These are phyloP conservation scores for Centella asiatica DNA, from an alignment of 129 eudicot species.

Conservation along the genomic window DNA sequence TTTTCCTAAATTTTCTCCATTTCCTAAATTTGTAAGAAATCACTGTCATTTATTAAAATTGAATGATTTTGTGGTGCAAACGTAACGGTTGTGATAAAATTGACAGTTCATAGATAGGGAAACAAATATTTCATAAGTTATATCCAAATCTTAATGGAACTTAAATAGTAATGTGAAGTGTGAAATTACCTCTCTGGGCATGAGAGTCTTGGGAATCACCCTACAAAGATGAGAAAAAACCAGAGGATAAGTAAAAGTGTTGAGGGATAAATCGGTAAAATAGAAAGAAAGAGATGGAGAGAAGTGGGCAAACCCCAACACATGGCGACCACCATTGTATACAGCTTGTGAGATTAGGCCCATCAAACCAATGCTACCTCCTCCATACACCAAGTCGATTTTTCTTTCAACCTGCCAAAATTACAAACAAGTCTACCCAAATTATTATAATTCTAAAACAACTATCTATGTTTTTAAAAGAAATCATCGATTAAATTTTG, in stretches of 20 bases:
- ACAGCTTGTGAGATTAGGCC: constrained; percentile 77
- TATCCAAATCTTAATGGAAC: too few species aligned
- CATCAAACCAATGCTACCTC: constrained; percentile 84
- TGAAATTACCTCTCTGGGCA: constrained; percentile 67
- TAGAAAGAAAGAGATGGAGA: neutral
- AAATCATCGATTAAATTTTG: neutral
- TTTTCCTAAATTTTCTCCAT: too few species aligned
- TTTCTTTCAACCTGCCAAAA: constrained; percentile 63
- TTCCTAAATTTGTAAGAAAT: too few species aligned
- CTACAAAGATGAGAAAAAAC: constrained; percentile 20
- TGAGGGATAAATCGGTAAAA: neutral
- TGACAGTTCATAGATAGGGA: too few species aligned
- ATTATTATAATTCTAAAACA: neutral
- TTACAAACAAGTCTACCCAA: neutral
- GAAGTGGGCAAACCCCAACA: constrained; percentile 47
- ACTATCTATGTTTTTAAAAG: neutral
- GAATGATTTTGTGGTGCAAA: too few species aligned
- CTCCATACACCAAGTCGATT: constrained; percentile 77
- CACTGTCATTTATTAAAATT: too few species aligned
- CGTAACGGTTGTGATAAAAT: too few species aligned
- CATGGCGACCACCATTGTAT: constrained; percentile 85
- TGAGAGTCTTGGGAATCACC: constrained; percentile 71
- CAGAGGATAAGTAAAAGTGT: neutral
- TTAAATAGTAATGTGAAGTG: neutral
- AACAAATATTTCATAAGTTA: too few species aligned